Conservation (phyloP, 768 basidiomycete species). For the Mycena leptocephala region DNA sequence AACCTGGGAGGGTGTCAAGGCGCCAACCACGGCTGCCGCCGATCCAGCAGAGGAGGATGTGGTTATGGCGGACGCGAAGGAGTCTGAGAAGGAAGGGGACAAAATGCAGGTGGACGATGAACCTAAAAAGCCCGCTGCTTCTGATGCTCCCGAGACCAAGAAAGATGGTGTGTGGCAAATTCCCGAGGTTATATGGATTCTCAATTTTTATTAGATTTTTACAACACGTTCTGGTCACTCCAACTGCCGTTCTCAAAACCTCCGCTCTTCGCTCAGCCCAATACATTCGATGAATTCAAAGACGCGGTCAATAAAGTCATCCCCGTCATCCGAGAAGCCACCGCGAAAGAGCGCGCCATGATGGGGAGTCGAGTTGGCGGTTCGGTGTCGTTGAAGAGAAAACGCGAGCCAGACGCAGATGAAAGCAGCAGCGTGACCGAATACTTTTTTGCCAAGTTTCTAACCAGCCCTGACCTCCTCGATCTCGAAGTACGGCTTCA, state of each 20-base stretch:
- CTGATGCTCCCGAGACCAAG: conserved; percentile 62
- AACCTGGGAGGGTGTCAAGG: conserved; percentile 79
- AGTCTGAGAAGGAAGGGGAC: conserved; percentile 52
- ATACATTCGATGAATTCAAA: conserved; percentile 77
- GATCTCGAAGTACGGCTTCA: conserved; percentile 82
- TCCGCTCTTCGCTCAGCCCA: conserved; percentile 72
- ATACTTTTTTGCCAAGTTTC: conserved; percentile 95
- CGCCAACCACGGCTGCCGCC: conserved; percentile 52
- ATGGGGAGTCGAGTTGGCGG: conserved; percentile 79
- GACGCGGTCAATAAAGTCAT: conserved; percentile 81
- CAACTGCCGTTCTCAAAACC: conserved; percentile 91
- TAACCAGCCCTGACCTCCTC: conserved; percentile 89
- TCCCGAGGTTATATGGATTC: not conserved
- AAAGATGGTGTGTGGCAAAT: conserved; percentile 69
- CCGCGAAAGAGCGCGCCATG: conserved; percentile 90
- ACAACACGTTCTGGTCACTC: conserved; percentile 91
- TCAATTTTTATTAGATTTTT: conserved; percentile 70
- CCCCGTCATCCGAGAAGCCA: conserved; percentile 88
- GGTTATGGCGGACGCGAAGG: conserved; percentile 49
- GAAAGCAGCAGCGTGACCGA: conserved; percentile 70
- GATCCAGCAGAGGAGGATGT: conserved; percentile 50
- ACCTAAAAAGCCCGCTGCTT: conserved; percentile 50
- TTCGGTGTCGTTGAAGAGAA: conserved; percentile 69
- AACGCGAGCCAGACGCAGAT: conserved; percentile 73
- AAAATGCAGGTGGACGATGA: conserved; percentile 78